Percentiles rank a stretch among this genome's conserved stretches.
These are phyloP conservation scores for Samsoniella hepiali DNA, from an alignment of 2,329 filamentous ascomycete genomes.

Conservation along the genomic window DNA sequence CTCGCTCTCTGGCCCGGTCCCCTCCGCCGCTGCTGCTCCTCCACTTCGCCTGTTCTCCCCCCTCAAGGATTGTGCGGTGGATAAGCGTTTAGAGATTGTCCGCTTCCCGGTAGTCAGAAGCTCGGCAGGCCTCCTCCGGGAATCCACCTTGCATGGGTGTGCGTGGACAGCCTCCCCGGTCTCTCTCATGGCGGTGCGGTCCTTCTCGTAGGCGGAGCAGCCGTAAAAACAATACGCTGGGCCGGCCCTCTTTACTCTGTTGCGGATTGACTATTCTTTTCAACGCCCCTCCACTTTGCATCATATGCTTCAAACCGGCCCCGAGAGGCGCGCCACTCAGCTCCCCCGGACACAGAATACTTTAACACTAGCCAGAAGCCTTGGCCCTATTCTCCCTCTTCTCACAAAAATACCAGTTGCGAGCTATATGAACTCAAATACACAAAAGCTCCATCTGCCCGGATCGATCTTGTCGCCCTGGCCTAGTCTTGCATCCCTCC, in stretches of 20 bases:
- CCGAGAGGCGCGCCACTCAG: not conserved
- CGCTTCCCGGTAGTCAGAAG: not conserved
- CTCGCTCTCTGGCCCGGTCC: not conserved
- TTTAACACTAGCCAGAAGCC: constrained; percentile 1
- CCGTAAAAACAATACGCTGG: not conserved
- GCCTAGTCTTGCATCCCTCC: not conserved
- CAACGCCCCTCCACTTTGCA: not conserved
- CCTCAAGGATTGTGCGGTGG: not conserved
- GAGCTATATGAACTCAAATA: not conserved
- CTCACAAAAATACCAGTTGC: not conserved
- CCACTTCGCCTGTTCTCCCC: not conserved
- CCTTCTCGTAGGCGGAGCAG: constrained; percentile 7
- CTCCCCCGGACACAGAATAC: not conserved
- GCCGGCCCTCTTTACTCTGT: not conserved
- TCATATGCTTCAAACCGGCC: constrained; percentile 7
- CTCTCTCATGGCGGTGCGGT: not conserved
- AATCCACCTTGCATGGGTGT: constrained; percentile 7
- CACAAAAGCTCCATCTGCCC: not conserved
- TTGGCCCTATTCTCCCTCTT: not conserved
- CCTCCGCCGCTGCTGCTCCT: not conserved
- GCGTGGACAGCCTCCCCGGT: not conserved
- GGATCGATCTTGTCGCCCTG: not conserved
- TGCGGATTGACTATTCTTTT: not conserved
- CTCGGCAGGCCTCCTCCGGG: constrained; percentile 4
- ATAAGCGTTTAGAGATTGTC: not conserved